Conservation (phyloP, 495 filamentous ascomycete species). For the Talaromyces trachyspermus region DNA sequence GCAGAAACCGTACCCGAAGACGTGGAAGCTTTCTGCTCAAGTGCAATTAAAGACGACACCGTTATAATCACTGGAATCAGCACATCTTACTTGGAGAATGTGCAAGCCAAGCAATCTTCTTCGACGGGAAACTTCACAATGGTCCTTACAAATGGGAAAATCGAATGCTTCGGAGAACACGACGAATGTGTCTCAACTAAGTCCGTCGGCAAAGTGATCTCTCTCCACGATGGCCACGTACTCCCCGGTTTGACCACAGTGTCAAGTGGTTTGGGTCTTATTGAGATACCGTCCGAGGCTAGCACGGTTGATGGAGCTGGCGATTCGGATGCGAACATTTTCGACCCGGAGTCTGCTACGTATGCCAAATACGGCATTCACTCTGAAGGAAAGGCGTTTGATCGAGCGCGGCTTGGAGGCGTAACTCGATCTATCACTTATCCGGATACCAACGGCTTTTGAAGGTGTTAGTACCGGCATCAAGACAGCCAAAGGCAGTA, state of each 20-base stretch:
- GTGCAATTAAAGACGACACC: conserved; percentile 13
- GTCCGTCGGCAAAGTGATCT: conserved; percentile 22
- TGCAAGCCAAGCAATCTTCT: background rate
- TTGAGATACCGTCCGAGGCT: conserved; percentile 46
- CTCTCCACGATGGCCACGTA: conserved; percentile 48
- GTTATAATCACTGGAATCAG: conserved; percentile 44
- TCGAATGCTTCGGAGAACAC: conserved; percentile 38
- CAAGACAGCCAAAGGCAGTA: conserved; percentile 31
- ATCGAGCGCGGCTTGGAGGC: conserved; percentile 37
- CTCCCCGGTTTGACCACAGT: conserved; percentile 49
- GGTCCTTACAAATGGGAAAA: conserved; percentile 37
- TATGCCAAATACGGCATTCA: conserved; percentile 43
- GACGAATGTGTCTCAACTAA: conserved; percentile 8
- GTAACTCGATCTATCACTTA: conserved; percentile 43
- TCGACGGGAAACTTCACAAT: conserved; percentile 22
- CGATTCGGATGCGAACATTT: conserved; percentile 8
- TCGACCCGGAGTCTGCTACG: conserved; percentile 24
- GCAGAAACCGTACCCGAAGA: conserved; percentile 25
- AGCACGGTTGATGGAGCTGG: conserved; percentile 36
- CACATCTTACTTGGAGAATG: conserved; percentile 26
- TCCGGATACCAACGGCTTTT: conserved; percentile 26
- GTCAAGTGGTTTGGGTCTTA: conserved; percentile 44
- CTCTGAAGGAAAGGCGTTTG: conserved; percentile 37
- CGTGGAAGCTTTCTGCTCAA: conserved; percentile 12
- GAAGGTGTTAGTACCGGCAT: conserved; percentile 41